These are phyloP conservation scores for Metarhizium rileyi DNA, from an alignment of 2,329 filamentous ascomycete species.

Conservation along the genomic window DNA sequence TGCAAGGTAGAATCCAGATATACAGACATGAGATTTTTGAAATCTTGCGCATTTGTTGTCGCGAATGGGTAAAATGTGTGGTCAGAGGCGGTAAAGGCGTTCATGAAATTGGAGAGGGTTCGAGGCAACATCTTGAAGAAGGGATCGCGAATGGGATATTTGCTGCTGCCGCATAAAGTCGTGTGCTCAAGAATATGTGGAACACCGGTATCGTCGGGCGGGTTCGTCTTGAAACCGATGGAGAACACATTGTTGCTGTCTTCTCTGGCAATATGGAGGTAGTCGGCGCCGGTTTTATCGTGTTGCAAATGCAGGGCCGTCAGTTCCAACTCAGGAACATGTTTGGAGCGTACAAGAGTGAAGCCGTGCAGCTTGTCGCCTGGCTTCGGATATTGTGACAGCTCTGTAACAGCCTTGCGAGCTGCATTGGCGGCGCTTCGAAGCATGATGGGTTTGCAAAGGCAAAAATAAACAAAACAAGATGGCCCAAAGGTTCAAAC, in stretches of 20 bases:
- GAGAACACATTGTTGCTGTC: slow-evolving; percentile 99
- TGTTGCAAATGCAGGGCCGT: slow-evolving; percentile 86
- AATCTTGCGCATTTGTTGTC: slow-evolving; percentile 91
- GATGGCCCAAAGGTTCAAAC: background rate
- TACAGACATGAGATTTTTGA: slow-evolving; percentile 90
- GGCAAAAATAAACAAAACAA: background rate
- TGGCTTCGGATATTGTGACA: slow-evolving; percentile 64
- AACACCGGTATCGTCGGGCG: slow-evolving; percentile 88
- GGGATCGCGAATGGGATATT: slow-evolving; percentile 93
- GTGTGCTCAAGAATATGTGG: slow-evolving; percentile 98
- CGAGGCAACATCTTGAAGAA: slow-evolving; percentile 99
- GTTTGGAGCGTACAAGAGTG: slow-evolving; percentile 77
- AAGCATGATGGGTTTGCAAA: slow-evolving; percentile 30
- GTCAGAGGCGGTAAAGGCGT: slow-evolving; percentile 91
- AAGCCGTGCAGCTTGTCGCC: slow-evolving; percentile 91
- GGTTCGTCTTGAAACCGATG: slow-evolving; percentile 98
- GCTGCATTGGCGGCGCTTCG: slow-evolving; percentile 42
- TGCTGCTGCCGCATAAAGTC: slow-evolving; percentile 88
- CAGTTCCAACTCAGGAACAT: slow-evolving; percentile 87
- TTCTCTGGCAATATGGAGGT: slow-evolving; percentile 87
- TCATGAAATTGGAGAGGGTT: slow-evolving; percentile 99
- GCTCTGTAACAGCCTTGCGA: slow-evolving; percentile 61
- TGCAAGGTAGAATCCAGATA: slow-evolving; percentile 92
- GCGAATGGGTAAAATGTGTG: slow-evolving; percentile 98
- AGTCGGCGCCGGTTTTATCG: slow-evolving; percentile 91